Percentiles rank a stretch among this genome's conserved stretches.
These are phyloP conservation scores for Chlamydomonas reinhardtii DNA, from an alignment of 163 green algal genomes.

Conservation along the genomic window DNA sequence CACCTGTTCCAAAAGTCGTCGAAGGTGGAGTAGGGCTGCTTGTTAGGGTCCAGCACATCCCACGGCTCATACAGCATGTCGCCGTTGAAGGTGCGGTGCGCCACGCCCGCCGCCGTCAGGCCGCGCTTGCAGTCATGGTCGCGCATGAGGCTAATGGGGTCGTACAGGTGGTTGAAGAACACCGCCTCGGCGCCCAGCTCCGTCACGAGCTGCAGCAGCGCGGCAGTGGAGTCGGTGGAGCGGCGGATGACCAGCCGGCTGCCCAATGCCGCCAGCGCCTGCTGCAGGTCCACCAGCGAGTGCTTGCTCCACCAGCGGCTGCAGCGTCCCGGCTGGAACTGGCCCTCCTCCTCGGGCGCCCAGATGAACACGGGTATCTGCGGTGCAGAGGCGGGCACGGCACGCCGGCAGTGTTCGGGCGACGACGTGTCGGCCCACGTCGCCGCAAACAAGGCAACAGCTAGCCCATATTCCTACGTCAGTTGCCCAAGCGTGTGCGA, in stretches of 20 bases:
- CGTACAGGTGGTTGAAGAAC: conserved; percentile 93
- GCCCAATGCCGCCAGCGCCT: conserved; percentile 79
- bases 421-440: no score
- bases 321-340: conserved; percentile 92
- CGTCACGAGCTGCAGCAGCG: conserved; percentile 72
- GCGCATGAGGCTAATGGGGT: conserved; percentile 91
- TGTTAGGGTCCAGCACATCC: conserved; percentile 83
- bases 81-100: conserved; percentile 86
- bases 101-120: conserved; percentile 64
- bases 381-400: no score
- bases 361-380: conserved; percentile 91
- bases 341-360: conserved; percentile 93
- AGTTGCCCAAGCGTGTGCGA: no score
- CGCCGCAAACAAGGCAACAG: no score
- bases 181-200: conserved; percentile 74
- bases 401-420: no score
- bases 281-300: conserved; percentile 74
- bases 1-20: conserved; percentile 85
- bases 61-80: conserved; percentile 95
- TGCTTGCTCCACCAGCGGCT: conserved; percentile 91
- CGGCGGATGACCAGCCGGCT: conserved; percentile 77
- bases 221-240: conserved; percentile 63
- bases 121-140: conserved; percentile 89
- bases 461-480: no score
- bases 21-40: conserved; percentile 86